phyloP scores from a whole-genome alignment of 2,329 filamentous ascomycete genomes.

The Hirsutella minnesotensis region DNA sequence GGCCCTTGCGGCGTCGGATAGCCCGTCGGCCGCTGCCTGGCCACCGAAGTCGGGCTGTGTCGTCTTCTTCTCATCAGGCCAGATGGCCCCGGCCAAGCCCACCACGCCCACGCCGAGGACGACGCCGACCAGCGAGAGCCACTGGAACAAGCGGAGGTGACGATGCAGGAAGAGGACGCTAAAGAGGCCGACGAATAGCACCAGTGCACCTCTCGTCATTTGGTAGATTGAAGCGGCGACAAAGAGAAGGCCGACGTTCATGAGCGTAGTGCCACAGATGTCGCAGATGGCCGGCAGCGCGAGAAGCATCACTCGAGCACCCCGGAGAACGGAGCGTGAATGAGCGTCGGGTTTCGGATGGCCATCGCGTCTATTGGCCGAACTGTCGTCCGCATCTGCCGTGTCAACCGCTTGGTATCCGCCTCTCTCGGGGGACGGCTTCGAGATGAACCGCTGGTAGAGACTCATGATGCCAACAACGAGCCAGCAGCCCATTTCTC shows the following conservation, averaged over 20 bases:
- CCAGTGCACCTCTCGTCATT: constrained; percentile 91
- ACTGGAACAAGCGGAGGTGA: constrained; percentile 77
- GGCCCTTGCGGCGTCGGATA: constrained; percentile 33
- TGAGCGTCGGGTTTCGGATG: constrained; percentile 31
- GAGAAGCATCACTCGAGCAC: constrained; percentile 61
- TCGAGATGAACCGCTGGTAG: constrained; percentile 44
- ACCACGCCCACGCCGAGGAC: constrained; percentile 82
- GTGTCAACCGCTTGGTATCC: constrained; percentile 57
- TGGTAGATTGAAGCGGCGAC: constrained; percentile 96
- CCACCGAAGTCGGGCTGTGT: constrained; percentile 18
- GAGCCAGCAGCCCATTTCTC: constrained; percentile 92
- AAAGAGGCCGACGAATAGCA: constrained; percentile 91
- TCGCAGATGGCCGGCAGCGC: constrained; percentile 85
- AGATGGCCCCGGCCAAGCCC: constrained; percentile 77
- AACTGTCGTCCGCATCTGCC: constrained; percentile 24
- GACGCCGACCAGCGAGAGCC: constrained; percentile 77
- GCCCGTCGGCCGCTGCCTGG: constrained; percentile 26
- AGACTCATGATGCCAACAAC: constrained; percentile 63
- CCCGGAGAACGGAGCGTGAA: constrained; percentile 51
- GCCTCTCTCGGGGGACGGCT: constrained; percentile 27
- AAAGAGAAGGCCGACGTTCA: constrained; percentile 91
- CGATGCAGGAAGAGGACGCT: constrained; percentile 82
- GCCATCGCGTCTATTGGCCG: constrained; percentile 7
- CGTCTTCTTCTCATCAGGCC: constrained; percentile 49
- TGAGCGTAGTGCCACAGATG: constrained; percentile 87